Conservation (phyloP, 345 rosid genomes). For the Abelmoschus esculentus region DNA sequence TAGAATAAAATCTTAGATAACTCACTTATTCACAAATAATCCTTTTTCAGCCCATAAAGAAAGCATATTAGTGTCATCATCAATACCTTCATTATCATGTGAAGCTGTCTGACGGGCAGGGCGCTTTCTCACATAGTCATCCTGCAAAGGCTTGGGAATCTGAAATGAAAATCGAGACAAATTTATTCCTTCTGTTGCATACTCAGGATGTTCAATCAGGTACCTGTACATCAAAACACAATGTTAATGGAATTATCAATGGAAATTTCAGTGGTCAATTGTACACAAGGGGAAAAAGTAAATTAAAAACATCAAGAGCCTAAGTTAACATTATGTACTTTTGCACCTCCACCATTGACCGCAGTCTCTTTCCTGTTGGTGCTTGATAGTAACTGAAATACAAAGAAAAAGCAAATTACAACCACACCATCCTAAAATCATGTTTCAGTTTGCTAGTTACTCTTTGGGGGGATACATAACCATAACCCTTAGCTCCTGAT, state of each 20-base stretch:
- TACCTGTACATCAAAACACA: conserved; percentile 32
- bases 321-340: conserved; percentile 39
- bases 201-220: conserved; percentile 53
- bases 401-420: background rate
- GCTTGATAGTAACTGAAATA: conserved; percentile 67
- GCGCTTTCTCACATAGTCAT: conserved; percentile 59
- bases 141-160: conserved; percentile 64
- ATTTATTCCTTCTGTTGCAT: conserved; percentile 31
- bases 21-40: background rate
- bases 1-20: background rate
- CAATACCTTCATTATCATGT: conserved; percentile 40
- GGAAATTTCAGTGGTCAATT: background rate
- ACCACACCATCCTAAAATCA: background rate
- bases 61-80: background rate
- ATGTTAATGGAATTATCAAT: background rate
- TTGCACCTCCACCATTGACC: conserved; percentile 72
- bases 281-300: background rate
- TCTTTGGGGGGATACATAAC: too few species aligned
- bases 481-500: background rate
- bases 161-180: conserved; percentile 66
- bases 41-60: background rate
- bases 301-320: background rate
- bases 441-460: background rate
- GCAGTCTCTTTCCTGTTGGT: conserved; percentile 86
- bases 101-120: conserved; percentile 26